Evolutionary conservation across 306 rosid genomes (phyloP), one percentile per base, ranked within the genome.

Genomic region (Citrullus amarus): DNA sequence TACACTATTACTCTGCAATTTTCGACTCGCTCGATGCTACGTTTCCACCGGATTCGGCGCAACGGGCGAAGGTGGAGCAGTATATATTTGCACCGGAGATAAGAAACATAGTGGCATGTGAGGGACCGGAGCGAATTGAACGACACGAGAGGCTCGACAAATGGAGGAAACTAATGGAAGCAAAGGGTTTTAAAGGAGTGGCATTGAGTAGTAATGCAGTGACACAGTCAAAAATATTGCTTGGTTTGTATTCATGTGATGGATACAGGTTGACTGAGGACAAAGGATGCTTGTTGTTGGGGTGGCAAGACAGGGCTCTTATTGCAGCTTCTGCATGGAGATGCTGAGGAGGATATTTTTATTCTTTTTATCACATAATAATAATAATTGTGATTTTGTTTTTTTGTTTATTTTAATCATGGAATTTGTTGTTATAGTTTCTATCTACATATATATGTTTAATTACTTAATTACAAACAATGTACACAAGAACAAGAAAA

Each of bases 271-370:
- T 90, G 87, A 90, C 95, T 16, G 95, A 94, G 83, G 96, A 92
- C 53, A 92, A 83, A 8, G 98, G 96, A 9, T 92, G 97, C 79
- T 86, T 94, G 93, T 80, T 94, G 13, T 85, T 92, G 83, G 97
- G 96, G 6, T 94, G 98, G 96, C 96, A 92, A 59, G 97, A 92
- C 53, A 81, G 97, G 20, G 81, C 97, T 30, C 79, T 90, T 0
- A 82, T 92, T 46, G 95, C 98, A 71, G 96, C 98, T 5, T 94
- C 97, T 85, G 97, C 97, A 28, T 94, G 98, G 97, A 88, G 96
- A 10, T 89, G 93, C 82, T 93, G 85, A 86, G 11, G 6, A 22
- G 13, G 50, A 66, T 66, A 66, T 66, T 39, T 56, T 56, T 25
- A n/a, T 18, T 68, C 34, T 20, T 68, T 68, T 68, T 65, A 67